Evolutionary conservation across 176 grass and related monocot species (phyloP).

Genomic region (Carex pumila): DNA sequence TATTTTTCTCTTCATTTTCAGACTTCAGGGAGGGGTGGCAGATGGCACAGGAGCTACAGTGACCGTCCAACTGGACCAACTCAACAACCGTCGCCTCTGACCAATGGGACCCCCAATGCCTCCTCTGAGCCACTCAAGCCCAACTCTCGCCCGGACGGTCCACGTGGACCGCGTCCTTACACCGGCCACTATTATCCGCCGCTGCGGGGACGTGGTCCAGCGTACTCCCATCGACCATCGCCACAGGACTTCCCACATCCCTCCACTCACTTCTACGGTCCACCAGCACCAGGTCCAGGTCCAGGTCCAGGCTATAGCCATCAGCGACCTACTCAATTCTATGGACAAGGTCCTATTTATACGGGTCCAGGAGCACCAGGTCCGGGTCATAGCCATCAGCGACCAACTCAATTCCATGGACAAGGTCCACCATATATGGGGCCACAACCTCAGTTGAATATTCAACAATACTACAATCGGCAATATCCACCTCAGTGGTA

Average conservation of each 20-base stretch:
- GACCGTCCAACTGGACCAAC: neutral
- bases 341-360: too few relatives aligned
- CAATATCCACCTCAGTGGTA: constrained; percentile 25
- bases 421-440: too few relatives aligned
- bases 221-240: neutral
- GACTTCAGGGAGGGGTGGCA: neutral
- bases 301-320: too few relatives aligned
- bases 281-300: neutral
- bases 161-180: neutral
- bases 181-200: neutral
- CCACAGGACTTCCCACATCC: neutral
- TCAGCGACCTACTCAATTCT: too few relatives aligned
- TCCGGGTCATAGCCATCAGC: too few relatives aligned
- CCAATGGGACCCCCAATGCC: neutral
- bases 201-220: neutral
- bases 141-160: neutral
- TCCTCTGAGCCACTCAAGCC: neutral
- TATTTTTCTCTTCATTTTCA: neutral
- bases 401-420: too few relatives aligned
- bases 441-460: too few relatives aligned
- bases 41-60: constrained; percentile 1
- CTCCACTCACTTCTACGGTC: neutral
- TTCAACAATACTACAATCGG: constrained; percentile 31
- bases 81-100: neutral
- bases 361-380: too few relatives aligned